Conservation (phyloP, 352 stramenopile species). For the Phytophthora kernoviae region DNA sequence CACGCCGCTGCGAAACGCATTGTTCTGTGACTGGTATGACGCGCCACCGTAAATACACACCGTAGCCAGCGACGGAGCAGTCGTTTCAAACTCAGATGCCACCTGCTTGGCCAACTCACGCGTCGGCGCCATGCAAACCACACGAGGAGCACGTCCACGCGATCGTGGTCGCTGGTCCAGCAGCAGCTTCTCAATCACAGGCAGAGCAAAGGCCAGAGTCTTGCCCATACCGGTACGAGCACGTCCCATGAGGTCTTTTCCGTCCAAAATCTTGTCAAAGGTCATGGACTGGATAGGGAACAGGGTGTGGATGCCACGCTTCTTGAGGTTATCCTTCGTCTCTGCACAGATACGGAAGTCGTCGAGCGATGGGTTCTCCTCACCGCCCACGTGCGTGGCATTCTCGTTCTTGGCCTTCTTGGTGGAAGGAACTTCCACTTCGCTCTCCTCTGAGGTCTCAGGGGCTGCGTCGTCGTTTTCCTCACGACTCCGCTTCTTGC, state of each 20-base stretch:
- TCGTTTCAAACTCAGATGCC: constrained; percentile 87
- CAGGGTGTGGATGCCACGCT: constrained; percentile 84
- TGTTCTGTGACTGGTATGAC: constrained; percentile 90
- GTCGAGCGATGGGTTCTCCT: constrained; percentile 73
- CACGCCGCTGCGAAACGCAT: constrained; percentile 86
- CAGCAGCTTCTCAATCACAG: constrained; percentile 92
- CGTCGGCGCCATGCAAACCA: constrained; percentile 97
- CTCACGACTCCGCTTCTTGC: constrained; percentile 72
- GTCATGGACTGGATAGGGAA: constrained; percentile 95
- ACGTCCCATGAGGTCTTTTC: constrained; percentile 97
- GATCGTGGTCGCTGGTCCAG: constrained; percentile 79
- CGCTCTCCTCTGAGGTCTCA: constrained; percentile 60
- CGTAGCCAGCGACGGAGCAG: constrained; percentile 77
- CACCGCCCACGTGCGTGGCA: constrained; percentile 43
- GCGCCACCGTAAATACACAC: constrained; percentile 93
- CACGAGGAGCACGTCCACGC: constrained; percentile 80
- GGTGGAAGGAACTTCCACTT: constrained; percentile 37
- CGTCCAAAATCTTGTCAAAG: constrained; percentile 95
- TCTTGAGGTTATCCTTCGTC: constrained; percentile 67
- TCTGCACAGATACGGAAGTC: constrained; percentile 69
- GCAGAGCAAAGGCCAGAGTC: constrained; percentile 98
- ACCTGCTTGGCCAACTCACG: constrained; percentile 98
- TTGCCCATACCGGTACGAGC: constrained; percentile 98
- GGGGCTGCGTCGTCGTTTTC: constrained; percentile 34
- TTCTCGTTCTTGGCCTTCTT: constrained; percentile 52